These are phyloP conservation scores for Quambalaria eucalypti DNA, from an alignment of 1,284 basidiomycete genomes.

Conservation along the genomic window DNA sequence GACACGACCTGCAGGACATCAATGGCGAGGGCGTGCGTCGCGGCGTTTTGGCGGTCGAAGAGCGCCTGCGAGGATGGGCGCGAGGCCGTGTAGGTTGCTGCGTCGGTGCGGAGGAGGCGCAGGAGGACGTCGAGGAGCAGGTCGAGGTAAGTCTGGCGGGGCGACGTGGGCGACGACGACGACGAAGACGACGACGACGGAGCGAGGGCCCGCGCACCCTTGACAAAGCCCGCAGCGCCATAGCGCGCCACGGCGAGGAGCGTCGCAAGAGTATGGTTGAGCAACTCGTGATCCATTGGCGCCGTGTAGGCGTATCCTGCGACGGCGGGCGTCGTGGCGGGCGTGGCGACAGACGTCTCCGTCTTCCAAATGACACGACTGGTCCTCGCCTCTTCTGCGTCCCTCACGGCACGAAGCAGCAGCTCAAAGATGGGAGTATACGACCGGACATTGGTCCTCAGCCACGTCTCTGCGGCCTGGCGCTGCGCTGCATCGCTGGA, in stretches of 20 bases:
- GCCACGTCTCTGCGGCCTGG: conserved; percentile 29
- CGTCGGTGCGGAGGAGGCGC: conserved; percentile 3
- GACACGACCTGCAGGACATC: conserved; percentile 75
- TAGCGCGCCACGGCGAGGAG: conserved; percentile 70
- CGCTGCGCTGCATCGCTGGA: conserved; percentile 17
- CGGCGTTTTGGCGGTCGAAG: neutral
- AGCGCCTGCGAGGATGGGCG: neutral
- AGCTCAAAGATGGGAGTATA: conserved; percentile 31
- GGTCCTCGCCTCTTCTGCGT: too few relatives aligned
- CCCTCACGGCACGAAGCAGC: too few relatives aligned
- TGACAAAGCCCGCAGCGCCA: conserved; percentile 73
- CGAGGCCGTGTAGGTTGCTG: neutral
- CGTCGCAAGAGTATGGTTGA: conserved; percentile 61
- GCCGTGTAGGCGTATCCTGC: conserved; percentile 64
- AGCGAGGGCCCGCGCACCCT: neutral
- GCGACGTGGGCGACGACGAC: neutral
- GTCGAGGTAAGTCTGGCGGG: conserved; percentile 3
- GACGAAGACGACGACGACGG: neutral
- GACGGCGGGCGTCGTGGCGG: too few relatives aligned
- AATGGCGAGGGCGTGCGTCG: conserved; percentile 62
- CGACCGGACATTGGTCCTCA: conserved; percentile 24
- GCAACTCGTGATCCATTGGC: conserved; percentile 66
- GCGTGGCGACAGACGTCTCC: too few relatives aligned
- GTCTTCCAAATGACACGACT: too few relatives aligned
- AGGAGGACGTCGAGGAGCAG: conserved; percentile 14